These are phyloP conservation scores for Quercus berberidifolia DNA, from an alignment of 306 rosid species.

Conservation along the genomic window DNA sequence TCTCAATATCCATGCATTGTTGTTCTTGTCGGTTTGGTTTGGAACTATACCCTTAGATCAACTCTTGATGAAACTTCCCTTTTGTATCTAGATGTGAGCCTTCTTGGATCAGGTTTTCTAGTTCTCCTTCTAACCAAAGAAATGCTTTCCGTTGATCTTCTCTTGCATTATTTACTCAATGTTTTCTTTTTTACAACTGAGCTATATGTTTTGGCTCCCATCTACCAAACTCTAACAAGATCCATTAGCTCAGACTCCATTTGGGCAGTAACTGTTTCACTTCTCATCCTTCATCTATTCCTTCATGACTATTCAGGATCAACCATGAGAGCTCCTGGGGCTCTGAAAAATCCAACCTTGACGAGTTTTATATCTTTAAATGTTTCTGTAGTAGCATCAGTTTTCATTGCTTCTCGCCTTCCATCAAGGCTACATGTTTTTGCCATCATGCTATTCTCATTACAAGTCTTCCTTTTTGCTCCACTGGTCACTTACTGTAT, in stretches of 20 bases:
- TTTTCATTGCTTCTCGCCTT: conserved; percentile 21
- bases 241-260: conserved; percentile 91
- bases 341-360: too few relatives aligned
- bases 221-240: conserved; percentile 85
- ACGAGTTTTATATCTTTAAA: too few relatives aligned
- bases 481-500: conserved; percentile 77
- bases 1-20: conserved; percentile 86
- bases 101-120: conserved; percentile 70
- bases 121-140: conserved; percentile 73
- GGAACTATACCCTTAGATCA: conserved; percentile 68
- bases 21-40: conserved; percentile 75
- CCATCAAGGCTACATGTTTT: conserved; percentile 82
- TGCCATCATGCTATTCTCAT: conserved; percentile 75
- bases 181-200: conserved; percentile 42
- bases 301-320: conserved; percentile 88
- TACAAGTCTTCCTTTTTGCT: conserved; percentile 88
- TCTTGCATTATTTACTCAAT: conserved; percentile 65
- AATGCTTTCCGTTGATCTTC: conserved; percentile 66
- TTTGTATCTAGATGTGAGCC: conserved; percentile 59
- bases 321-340: conserved; percentile 36
- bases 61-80: conserved; percentile 66
- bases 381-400: too few relatives aligned
- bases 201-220: conserved; percentile 78
- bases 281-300: conserved; percentile 74
- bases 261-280: conserved; percentile 69